Evolutionary conservation across 305 asterid genomes (phyloP).

Genomic region (Fraxinus xanthoxyloides): DNA sequence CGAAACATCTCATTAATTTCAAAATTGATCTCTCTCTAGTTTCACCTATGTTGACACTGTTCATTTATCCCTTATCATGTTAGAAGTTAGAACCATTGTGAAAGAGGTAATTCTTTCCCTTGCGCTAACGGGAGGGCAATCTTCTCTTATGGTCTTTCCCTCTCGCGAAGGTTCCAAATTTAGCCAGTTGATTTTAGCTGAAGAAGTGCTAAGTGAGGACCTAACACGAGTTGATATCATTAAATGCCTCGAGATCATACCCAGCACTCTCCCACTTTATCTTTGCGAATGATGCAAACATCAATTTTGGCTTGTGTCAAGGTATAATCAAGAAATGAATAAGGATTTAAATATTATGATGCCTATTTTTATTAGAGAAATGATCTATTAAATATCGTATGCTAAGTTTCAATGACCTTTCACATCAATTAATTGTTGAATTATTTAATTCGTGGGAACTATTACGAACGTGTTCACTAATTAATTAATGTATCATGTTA

Average conservation of each 20-base stretch:
- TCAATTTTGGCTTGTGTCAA: neutral
- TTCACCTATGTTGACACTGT: neutral
- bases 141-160: neutral
- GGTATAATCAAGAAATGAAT: neutral
- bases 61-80: neutral
- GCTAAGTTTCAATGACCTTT: neutral
- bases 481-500: too few species aligned
- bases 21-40: neutral
- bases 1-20: constrained; percentile 3
- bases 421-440: neutral
- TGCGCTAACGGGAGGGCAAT: neutral
- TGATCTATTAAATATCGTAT: too few species aligned
- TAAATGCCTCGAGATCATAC: neutral
- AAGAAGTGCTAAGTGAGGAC: neutral
- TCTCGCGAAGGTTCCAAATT: neutral
- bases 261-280: neutral
- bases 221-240: neutral
- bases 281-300: neutral
- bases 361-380: neutral
- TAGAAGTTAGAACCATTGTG: neutral
- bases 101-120: neutral
- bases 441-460: neutral
- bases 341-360: neutral
- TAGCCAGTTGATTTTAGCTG: neutral
- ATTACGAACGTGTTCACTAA: neutral